Base-by-base conservation (phyloP, 208 protist genomes). In the Leishmania martiniquensis region DNA sequence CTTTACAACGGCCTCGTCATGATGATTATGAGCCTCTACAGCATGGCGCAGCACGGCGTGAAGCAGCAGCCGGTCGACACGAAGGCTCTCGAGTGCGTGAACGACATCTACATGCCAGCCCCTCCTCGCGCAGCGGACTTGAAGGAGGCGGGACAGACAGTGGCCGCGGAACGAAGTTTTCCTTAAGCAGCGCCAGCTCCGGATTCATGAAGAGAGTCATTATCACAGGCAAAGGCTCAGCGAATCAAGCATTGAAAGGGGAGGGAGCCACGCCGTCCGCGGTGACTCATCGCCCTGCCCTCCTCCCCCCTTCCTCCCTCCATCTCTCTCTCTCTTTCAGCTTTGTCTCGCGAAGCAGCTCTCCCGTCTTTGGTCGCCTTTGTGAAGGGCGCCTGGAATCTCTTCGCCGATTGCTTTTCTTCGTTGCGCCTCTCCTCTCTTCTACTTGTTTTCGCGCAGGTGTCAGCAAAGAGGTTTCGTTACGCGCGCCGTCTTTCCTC, bases 1-100 rank as follows among this genome's bases (percentile, higher is more conserved):
- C 29, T 55, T 22, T 79, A 72, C 71, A 85, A 79, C 32, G 42
- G 60, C 17, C 4, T 83, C 17, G 37, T 83, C 17, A 78, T 79
- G 74, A 39, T 76, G 69, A 42, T 79, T 12, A 54, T 72, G 2
- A 76, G 66, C 17, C 34, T 85, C 32, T 78, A 83, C 54, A 52
- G 59, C 25, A 69, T 79, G 1, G 60, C 55, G 59, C 57, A 83
- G 74, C 67, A 57, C 5, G 45, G 69, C 2, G 59, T 45, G 44
- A 69, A 57, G 32, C 55, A 49, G 68, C 68, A 75, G 74, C 55
- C 54, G n/a, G 57, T 45, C 47, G 79, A 83, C 44, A 54, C 63
- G 59, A 71, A 78, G 32, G 72, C 68, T 59, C 72, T 83, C 25
- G 66, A 32, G n/a, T 42, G 54, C 59, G 65, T 44, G 4, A 65